These are phyloP conservation scores for Diaporthe sp. DNA, from an alignment of 2,329 filamentous ascomycete genomes.

Conservation along the genomic window DNA sequence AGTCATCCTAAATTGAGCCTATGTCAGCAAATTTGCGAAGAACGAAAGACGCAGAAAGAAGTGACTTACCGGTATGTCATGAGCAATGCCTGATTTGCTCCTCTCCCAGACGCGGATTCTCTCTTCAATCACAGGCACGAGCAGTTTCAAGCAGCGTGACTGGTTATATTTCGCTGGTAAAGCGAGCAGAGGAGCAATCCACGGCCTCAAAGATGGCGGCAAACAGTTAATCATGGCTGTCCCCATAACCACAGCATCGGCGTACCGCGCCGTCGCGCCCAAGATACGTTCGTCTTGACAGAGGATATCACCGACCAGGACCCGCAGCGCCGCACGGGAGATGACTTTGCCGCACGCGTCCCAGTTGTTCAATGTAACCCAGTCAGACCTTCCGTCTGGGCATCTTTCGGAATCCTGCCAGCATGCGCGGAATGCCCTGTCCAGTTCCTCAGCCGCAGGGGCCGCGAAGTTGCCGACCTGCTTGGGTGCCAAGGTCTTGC, in stretches of 20 bases:
- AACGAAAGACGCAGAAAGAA: neutral
- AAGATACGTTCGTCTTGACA: neutral
- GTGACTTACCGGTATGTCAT: neutral
- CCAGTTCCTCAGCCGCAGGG: neutral
- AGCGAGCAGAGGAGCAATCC: neutral
- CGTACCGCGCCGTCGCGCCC: neutral
- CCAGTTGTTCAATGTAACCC: neutral
- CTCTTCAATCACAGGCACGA: neutral
- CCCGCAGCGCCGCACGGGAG: neutral
- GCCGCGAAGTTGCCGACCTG: neutral
- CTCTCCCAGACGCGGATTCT: neutral
- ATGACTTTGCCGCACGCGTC: neutral
- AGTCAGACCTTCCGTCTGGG: neutral
- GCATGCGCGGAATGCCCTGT: neutral
- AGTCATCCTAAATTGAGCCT: neutral
- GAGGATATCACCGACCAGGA: neutral
- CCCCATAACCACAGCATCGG: neutral
- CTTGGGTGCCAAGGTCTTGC: neutral
- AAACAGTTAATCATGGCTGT: slow-evolving; percentile 4
- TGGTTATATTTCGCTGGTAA: neutral
- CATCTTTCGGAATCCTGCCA: neutral
- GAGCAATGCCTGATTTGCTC: neutral
- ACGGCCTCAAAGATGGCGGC: neutral
- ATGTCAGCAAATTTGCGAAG: too few species aligned
- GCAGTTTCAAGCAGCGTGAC: neutral